Evolutionary conservation across 192 early-diverging fungal genomes (phyloP).

Genomic region (Physocladia obscura): DNA sequence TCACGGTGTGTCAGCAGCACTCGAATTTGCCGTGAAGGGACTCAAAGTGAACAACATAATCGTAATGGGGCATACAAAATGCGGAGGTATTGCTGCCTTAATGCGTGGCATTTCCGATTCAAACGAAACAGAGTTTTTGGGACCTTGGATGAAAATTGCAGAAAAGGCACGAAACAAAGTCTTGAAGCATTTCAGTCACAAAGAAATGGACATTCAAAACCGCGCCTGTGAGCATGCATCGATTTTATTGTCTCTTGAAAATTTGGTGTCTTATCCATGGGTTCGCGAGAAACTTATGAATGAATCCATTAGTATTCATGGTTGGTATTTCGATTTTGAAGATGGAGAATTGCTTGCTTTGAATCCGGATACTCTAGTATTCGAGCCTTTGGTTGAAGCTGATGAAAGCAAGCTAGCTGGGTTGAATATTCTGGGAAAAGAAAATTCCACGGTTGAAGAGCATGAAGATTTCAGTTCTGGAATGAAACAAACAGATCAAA

Average conservation of each 20-base stretch:
- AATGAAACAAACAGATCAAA: not conserved
- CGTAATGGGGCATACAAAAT: constrained; percentile 47
- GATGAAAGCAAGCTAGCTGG: not conserved
- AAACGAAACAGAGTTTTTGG: constrained; percentile 40
- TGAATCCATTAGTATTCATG: constrained; percentile 39
- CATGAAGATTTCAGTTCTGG: not conserved
- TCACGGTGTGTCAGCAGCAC: constrained; percentile 44
- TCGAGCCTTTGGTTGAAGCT: constrained; percentile 35
- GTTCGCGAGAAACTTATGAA: constrained; percentile 30
- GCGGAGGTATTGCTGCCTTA: constrained; percentile 46
- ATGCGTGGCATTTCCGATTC: constrained; percentile 28
- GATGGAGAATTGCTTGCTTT: constrained; percentile 41
- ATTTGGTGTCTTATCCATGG: constrained; percentile 46
- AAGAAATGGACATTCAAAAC: constrained; percentile 26
- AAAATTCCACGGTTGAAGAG: not conserved
- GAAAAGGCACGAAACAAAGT: constrained; percentile 39
- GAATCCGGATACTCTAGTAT: constrained; percentile 34
- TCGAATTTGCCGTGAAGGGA: constrained; percentile 49
- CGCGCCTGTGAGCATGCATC: constrained; percentile 45
- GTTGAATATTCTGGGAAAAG: not conserved
- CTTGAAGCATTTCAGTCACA: constrained; percentile 31
- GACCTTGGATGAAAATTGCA: constrained; percentile 47
- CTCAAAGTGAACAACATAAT: constrained; percentile 47
- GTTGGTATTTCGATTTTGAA: constrained; percentile 54
- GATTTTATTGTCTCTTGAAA: constrained; percentile 43